These are phyloP conservation scores for Hypholoma sublateritium DNA, from an alignment of 768 basidiomycete species.

Conservation along the genomic window DNA sequence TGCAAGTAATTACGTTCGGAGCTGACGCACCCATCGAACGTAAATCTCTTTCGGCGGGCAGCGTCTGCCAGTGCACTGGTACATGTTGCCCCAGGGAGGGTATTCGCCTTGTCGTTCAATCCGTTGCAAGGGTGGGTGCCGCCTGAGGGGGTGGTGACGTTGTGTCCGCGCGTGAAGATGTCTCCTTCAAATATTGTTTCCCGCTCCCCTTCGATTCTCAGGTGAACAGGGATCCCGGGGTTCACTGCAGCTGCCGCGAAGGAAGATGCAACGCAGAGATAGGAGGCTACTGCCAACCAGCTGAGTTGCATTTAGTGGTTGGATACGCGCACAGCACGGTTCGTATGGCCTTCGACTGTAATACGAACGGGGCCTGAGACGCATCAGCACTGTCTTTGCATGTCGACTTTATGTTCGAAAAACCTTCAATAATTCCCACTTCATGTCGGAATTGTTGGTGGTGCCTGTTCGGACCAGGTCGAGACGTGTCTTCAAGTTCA, in stretches of 20 bases:
- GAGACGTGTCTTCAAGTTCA: too few relatives aligned
- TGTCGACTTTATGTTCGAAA: too few relatives aligned
- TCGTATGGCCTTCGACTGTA: background rate
- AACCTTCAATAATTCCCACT: too few relatives aligned
- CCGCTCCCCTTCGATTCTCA: constrained; percentile 39
- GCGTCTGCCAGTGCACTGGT: constrained; percentile 46
- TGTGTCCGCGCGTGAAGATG: constrained; percentile 39
- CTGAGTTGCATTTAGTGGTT: constrained; percentile 9
- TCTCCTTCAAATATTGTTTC: constrained; percentile 39
- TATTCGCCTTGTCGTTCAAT: constrained; percentile 35
- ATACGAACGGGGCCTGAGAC: background rate
- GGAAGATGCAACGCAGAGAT: background rate
- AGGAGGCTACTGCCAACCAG: background rate
- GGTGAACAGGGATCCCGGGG: constrained; percentile 22
- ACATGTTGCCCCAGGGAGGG: constrained; percentile 37
- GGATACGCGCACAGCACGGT: background rate
- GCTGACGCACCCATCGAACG: constrained; percentile 37
- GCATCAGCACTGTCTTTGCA: background rate
- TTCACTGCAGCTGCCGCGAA: constrained; percentile 7
- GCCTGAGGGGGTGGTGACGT: constrained; percentile 36
- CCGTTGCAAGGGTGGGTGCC: constrained; percentile 45
- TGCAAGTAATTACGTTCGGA: background rate
- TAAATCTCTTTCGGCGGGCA: constrained; percentile 27
- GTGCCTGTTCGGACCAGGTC: too few relatives aligned
- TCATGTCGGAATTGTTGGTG: too few relatives aligned